Evolutionary conservation across 2,329 filamentous ascomycete species (phyloP), one percentile per base, ranked within the genome.

Genomic region (Xenoacremonium recifei): DNA sequence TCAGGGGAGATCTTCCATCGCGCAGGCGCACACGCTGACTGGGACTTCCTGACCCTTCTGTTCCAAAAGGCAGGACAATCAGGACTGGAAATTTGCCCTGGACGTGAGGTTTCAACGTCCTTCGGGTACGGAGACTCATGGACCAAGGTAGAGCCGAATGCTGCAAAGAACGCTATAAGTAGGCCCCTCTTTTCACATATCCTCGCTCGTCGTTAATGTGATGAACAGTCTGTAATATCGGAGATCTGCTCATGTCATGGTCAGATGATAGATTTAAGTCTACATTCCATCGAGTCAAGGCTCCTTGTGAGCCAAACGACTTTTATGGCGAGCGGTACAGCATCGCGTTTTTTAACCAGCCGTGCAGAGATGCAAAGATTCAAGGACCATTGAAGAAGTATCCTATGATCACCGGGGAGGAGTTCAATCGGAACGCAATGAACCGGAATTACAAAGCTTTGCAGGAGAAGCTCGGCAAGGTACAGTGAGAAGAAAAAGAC

Each of bases 281-380:
- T 29, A 83, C 80, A 0, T 79, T 82, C 39, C 82, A 85, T 61
- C 72, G 80, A 3, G 80, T 85, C 44, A 81, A 80, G 62, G 77
- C 79, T 2, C 80, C 80, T 0, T 69, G 63, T 20, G 76, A 82
- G 50, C 66, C 67, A 0, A 69, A 73, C 33, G 71, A 75, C 51
- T 80, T 74, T 55, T 84, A 74, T 51, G 79, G 79, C 5, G 72
- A 76, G 50, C 70, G 81, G 31, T 85, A 82, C 58, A 82, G 77
- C 57, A 79, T 85, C 56, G 81, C 81, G 6, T 85, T 77, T 53
- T 84, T 84, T 62, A 84, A 83, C 50, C 80, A 84, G 63, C 79
- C 80, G 1, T 76, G 73, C 57, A 73, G 70, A 41, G 75, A 81
- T 58, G 72, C 72, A 7, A 55, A 69, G 48, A 81, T 84, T 29